Conservation (phyloP, 2,329 filamentous ascomycete genomes). For the Fusarium scirpi region DNA sequence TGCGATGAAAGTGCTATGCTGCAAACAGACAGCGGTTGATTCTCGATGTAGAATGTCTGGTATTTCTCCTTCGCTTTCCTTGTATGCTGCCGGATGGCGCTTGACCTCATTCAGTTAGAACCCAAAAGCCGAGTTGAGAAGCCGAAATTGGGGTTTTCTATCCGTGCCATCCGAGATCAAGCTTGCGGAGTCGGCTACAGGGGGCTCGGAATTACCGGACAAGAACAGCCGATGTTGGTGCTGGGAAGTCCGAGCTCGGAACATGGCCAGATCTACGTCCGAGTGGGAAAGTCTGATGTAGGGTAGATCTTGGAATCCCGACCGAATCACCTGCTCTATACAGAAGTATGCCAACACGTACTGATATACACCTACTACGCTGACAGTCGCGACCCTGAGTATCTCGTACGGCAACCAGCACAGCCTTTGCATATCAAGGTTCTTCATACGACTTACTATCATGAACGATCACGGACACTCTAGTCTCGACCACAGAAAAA, state of each 20-base stretch:
- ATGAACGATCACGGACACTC: neutral
- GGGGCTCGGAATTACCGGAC: slow-evolving; percentile 8
- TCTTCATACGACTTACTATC: neutral
- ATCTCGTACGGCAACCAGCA: neutral
- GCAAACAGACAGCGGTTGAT: neutral
- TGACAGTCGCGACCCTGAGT: neutral
- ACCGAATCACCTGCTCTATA: neutral
- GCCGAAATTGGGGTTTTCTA: neutral
- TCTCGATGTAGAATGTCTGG: neutral
- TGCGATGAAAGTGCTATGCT: neutral
- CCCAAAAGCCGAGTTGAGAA: neutral
- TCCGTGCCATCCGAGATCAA: neutral
- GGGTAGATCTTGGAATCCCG: neutral
- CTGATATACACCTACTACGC: slow-evolving; percentile 5
- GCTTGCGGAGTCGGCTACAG: neutral
- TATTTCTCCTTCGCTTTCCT: neutral
- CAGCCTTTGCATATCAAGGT: neutral
- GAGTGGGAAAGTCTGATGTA: neutral
- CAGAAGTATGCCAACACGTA: neutral
- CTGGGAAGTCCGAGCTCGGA: neutral
- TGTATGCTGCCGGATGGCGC: neutral
- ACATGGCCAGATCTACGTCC: neutral
- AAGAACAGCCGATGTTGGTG: too few relatives aligned
- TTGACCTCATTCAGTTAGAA: neutral
- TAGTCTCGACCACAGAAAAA: neutral